A percentile compares a stretch with the other conserved stretches of the same genome.
These are phyloP conservation scores for Sclerotinia glacialis DNA, from an alignment of 2,329 filamentous ascomycete genomes.

Conservation along the genomic window DNA sequence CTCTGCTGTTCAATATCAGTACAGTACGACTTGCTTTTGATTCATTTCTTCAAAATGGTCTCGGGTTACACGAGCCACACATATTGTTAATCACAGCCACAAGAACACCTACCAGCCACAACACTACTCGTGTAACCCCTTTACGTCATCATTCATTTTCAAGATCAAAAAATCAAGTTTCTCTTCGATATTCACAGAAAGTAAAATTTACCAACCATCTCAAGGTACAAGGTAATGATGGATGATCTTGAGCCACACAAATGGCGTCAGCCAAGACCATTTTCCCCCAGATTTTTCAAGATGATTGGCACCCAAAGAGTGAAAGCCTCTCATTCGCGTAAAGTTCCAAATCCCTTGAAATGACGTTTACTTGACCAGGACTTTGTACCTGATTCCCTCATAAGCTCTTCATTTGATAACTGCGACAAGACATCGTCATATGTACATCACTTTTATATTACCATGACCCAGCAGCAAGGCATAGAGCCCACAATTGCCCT, in stretches of 20 bases:
- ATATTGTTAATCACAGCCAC: neutral
- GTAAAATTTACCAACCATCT: neutral
- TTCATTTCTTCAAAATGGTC: neutral
- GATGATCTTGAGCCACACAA: no score
- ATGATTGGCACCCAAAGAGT: neutral
- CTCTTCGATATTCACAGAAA: neutral
- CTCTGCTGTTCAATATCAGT: neutral
- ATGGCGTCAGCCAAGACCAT: slow-evolving; percentile 16
- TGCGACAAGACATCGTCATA: neutral
- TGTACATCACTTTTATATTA: slow-evolving; percentile 8
- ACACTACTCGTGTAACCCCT: neutral
- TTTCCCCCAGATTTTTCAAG: neutral
- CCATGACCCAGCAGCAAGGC: neutral
- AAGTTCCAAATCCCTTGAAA: neutral
- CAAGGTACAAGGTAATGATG: no score
- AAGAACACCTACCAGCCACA: slow-evolving; percentile 1
- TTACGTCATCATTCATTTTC: neutral
- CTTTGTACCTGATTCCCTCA: neutral
- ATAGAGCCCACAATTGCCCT: neutral
- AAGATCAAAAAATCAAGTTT: slow-evolving; percentile 8
- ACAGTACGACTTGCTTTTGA: neutral
- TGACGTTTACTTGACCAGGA: slow-evolving; percentile 2
- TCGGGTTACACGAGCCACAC: neutral
- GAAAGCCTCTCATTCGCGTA: slow-evolving; percentile 4
- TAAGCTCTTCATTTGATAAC: neutral